Percentiles rank a stretch among this genome's conserved stretches.
phyloP scores from a whole-genome alignment of 2,329 filamentous ascomycete genomes.

The Epichloe elymi region DNA sequence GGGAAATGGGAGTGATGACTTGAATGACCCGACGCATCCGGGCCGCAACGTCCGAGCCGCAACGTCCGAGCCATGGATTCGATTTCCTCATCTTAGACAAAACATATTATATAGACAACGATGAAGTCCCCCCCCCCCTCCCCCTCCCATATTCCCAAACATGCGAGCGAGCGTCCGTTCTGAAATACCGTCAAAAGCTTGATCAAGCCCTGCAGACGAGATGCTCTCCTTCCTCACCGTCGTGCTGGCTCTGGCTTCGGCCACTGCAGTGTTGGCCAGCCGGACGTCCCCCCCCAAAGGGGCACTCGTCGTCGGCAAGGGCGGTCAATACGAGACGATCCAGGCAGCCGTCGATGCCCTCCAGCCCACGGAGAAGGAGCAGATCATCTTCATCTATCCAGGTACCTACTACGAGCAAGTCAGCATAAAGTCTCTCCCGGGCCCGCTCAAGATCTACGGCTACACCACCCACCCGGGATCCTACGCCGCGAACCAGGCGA shows the following conservation, averaged over 20 bases:
- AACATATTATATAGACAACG: too few species aligned
- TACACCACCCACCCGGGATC: conserved; percentile 37
- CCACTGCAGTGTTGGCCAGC: not conserved
- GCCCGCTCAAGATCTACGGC: conserved; percentile 43
- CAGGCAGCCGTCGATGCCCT: not conserved
- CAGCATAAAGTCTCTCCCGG: not conserved
- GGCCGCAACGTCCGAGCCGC: too few species aligned
- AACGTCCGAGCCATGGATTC: too few species aligned
- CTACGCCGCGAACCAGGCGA: conserved; percentile 45
- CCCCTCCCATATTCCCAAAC: too few species aligned
- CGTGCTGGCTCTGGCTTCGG: not conserved
- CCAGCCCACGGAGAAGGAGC: not conserved
- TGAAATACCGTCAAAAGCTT: not conserved
- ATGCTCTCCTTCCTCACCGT: not conserved
- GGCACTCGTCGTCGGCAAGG: not conserved
- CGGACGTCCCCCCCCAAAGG: not conserved
- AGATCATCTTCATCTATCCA: conserved; percentile 1
- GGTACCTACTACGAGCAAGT: not conserved
- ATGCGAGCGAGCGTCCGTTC: too few species aligned
- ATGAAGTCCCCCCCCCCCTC: too few species aligned
- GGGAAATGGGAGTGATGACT: too few species aligned
- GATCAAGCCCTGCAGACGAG: not conserved
- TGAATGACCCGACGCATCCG: too few species aligned
- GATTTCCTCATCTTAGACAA: too few species aligned
- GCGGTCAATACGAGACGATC: not conserved